These are phyloP conservation scores for Raphanus sativus DNA, from an alignment of 345 rosid species.

Conservation along the genomic window DNA sequence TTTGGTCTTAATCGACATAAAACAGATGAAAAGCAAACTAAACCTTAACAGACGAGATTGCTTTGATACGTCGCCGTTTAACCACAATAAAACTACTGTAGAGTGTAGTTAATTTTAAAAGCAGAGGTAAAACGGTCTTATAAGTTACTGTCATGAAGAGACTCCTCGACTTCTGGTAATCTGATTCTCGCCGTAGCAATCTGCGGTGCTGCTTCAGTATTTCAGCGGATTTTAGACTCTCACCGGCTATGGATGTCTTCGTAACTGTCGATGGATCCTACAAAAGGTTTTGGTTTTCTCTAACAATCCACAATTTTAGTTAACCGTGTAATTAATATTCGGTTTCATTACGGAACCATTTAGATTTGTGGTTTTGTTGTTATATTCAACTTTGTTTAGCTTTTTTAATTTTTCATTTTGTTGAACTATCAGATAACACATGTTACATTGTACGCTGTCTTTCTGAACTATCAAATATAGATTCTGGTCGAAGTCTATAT, in stretches of 20 bases:
- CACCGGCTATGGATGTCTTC: constrained; percentile 89
- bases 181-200: constrained; percentile 48
- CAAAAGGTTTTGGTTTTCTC: constrained; percentile 48
- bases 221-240: constrained; percentile 74
- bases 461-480: not conserved
- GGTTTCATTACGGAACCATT: too few species aligned
- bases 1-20: not conserved
- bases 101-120: not conserved
- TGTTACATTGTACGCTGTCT: constrained; percentile 16
- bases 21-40: too few species aligned
- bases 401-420: constrained; percentile 3
- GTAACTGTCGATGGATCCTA: constrained; percentile 58
- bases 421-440: not conserved
- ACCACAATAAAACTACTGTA: too few species aligned
- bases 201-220: constrained; percentile 53
- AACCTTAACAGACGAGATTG: too few species aligned
- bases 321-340: too few species aligned
- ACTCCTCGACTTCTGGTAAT: constrained; percentile 30
- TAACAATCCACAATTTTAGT: too few species aligned
- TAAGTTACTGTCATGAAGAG: constrained; percentile 21
- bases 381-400: constrained; percentile 21
- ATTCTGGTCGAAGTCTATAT: not conserved
- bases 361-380: not conserved
- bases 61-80: not conserved
- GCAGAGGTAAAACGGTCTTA: constrained; percentile 9